A percentile compares a stretch with the other conserved stretches of the same genome.
Evolutionary conservation across 495 filamentous ascomycete species (phyloP).

Genomic region (Schizothecium vesticola): DNA sequence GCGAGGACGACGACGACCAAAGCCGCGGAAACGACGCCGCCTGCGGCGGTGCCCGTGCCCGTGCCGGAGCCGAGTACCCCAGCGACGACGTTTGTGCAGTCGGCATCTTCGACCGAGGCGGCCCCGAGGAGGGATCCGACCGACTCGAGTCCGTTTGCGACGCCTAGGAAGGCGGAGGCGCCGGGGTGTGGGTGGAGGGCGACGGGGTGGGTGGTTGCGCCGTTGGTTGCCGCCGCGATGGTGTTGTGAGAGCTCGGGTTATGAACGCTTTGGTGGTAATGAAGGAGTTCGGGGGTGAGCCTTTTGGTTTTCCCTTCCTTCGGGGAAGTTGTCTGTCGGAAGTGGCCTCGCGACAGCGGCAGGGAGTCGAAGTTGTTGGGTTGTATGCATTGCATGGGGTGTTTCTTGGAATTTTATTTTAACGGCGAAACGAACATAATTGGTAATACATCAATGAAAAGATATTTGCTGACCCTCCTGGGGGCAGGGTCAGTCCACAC

Average conservation of each 20-base stretch:
- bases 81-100: not conserved
- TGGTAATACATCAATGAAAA: not conserved
- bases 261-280: too few species aligned
- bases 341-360: not conserved
- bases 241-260: not conserved
- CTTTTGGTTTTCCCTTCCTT: not conserved
- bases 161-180: not conserved
- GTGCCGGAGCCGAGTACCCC: slow-evolving; percentile 3
- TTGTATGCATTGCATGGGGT: not conserved
- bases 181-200: not conserved
- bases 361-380: not conserved
- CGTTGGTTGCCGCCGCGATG: not conserved
- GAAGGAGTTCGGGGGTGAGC: not conserved
- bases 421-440: not conserved
- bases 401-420: not conserved
- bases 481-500: not conserved
- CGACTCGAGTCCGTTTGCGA: slow-evolving; percentile 6
- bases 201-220: not conserved
- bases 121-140: not conserved
- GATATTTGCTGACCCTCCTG: not conserved
- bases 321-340: not conserved
- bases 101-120: not conserved
- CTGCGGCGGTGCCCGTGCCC: not conserved
- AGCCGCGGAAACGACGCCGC: not conserved
- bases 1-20: not conserved